Evolutionary conservation across 1,284 basidiomycete species (phyloP).

Genomic region (Fomitopsis schrenkii): DNA sequence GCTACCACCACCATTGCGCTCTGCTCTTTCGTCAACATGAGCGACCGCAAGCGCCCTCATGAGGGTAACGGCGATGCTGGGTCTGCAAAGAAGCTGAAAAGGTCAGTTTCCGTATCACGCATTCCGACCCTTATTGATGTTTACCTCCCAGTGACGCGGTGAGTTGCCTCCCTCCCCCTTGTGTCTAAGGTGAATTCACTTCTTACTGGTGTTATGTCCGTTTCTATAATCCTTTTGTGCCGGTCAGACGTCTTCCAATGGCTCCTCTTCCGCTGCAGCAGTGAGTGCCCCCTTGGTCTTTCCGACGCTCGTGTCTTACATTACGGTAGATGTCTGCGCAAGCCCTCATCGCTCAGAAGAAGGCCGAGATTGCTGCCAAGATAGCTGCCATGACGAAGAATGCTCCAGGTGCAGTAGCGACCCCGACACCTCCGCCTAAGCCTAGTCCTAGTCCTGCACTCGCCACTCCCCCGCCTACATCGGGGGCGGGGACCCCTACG

Average conservation of each 20-base stretch:
- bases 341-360: conserved; percentile 73
- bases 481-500: conserved; percentile 35
- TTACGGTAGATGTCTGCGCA: conserved; percentile 40
- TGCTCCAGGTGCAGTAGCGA: conserved; percentile 25
- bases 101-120: conserved; percentile 37
- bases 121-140: conserved; percentile 7
- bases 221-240: conserved; percentile 64
- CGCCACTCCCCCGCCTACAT: conserved; percentile 26
- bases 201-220: conserved; percentile 38
- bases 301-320: conserved; percentile 3
- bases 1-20: neutral
- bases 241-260: conserved; percentile 53
- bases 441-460: conserved; percentile 26
- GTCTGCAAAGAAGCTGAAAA: conserved; percentile 64
- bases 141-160: conserved; percentile 51
- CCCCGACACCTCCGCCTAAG: conserved; percentile 23
- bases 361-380: conserved; percentile 82
- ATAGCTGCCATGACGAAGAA: conserved; percentile 72
- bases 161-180: conserved; percentile 43
- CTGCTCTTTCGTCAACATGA: conserved; percentile 20
- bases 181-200: conserved; percentile 67
- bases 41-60: conserved; percentile 32
- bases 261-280: conserved; percentile 32
- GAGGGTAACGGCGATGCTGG: conserved; percentile 44
- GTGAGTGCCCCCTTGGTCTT: conserved; percentile 30